A percentile compares a stretch with the other conserved stretches of the same genome.
phyloP scores from a whole-genome alignment of 164 flowering plant species.

The Cinnamomum chago region DNA sequence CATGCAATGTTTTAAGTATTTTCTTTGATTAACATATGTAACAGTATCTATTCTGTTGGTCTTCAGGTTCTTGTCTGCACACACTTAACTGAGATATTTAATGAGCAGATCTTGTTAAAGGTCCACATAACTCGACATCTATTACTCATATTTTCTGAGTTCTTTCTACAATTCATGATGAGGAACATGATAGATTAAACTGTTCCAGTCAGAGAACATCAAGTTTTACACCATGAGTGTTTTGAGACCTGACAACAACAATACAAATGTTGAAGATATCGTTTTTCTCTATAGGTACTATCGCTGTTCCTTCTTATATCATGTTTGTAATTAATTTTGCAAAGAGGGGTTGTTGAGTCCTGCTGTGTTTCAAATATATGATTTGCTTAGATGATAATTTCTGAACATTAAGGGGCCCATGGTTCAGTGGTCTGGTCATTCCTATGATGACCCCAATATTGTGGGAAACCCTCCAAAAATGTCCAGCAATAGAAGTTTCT shows the following conservation, averaged over 20 bases:
- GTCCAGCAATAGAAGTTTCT: not conserved
- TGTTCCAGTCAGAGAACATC: conserved; percentile 63
- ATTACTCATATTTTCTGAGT: not conserved
- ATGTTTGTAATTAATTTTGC: not conserved
- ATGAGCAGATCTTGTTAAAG: conserved; percentile 50
- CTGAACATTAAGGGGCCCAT: not conserved
- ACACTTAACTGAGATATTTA: conserved; percentile 82
- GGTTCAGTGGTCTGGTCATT: not conserved
- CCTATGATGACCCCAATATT: not conserved
- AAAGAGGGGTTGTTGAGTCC: not conserved
- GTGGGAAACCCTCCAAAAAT: not conserved
- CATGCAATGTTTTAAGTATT: not conserved
- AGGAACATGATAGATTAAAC: conserved; percentile 5
- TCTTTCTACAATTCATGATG: not conserved
- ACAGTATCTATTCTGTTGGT: not conserved
- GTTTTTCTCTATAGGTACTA: conserved; percentile 79
- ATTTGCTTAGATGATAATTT: too few species aligned
- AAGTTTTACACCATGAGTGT: conserved; percentile 90
- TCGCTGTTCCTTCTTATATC: not conserved
- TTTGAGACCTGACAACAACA: conserved; percentile 58
- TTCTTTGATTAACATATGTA: not conserved
- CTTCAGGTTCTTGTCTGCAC: conserved; percentile 86
- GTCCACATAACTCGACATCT: conserved; percentile 26
- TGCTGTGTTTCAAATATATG: not conserved
- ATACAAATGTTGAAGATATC: conserved; percentile 57